Conservation (phyloP, 139 green algal species). For the Gonium pectorale region DNA sequence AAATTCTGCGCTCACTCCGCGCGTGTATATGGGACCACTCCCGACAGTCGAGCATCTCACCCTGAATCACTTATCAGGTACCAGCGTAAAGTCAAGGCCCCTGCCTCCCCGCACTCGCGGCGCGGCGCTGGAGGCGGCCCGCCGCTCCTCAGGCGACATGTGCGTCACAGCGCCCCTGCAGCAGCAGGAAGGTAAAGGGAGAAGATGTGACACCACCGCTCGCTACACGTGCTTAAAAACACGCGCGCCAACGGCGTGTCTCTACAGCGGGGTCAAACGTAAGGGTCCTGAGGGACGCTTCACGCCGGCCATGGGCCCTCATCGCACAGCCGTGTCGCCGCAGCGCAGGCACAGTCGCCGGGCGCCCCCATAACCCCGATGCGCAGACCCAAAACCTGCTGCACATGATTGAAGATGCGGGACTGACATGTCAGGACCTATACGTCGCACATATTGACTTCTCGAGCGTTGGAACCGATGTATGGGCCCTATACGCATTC, state of each 20-base stretch:
- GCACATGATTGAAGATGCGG: background rate
- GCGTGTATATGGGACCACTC: too few relatives aligned
- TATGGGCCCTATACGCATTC: too few relatives aligned
- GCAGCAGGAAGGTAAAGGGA: background rate
- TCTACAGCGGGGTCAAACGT: too few relatives aligned
- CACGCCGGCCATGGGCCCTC: too few relatives aligned
- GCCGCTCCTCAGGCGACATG: conserved; percentile 17
- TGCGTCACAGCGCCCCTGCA: conserved; percentile 11
- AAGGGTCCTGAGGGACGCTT: background rate
- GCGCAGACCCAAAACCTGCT: background rate
- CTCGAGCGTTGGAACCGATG: too few relatives aligned
- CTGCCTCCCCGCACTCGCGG: background rate
- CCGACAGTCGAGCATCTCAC: too few relatives aligned
- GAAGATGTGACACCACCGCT: background rate
- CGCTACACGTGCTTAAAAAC: background rate
- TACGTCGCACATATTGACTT: too few relatives aligned
- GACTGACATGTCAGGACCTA: background rate
- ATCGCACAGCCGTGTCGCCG: too few relatives aligned
- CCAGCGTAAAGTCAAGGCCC: conserved; percentile 23
- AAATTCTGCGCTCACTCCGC: too few relatives aligned
- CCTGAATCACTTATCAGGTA: conserved; percentile 16
- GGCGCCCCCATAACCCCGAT: too few relatives aligned
- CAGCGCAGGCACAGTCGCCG: too few relatives aligned
- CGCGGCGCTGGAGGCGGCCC: background rate
- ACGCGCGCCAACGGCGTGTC: background rate